Base-by-base conservation (phyloP, 2,329 filamentous ascomycete species). In the Chalaropsis thielavioides region DNA sequence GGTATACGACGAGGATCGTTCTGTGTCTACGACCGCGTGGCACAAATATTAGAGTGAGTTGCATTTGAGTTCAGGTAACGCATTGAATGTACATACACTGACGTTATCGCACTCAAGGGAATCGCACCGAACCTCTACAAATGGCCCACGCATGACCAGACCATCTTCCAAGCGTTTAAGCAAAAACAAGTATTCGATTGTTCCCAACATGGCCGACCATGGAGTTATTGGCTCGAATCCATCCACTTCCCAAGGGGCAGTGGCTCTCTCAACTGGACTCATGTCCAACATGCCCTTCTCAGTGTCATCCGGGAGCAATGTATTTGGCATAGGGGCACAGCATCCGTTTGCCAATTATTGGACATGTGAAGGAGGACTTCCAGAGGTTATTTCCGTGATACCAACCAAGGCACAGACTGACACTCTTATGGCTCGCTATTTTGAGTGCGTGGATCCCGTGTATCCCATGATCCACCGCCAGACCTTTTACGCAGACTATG, bases 301-400 rank as follows among this genome's bases (percentile, higher is more conserved):
- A 0, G 79, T 83, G 51, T 83, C 86, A 10, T 84, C 84, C 6
- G 85, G 86, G 1, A 89, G 86, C 64, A 90, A 89, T 69, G 86
- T 91, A 64, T 92, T 92, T 71, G 88, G 88, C n/a, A 84, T 90
- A 68, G 88, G 87, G 15, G 85, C 86, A 0, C 86, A 90, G 71
- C 87, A 90, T 71, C 88, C 87, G 0, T 91, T 91, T 72, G 85
- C 87, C 70, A 92, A 92, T 72, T 92, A 92, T 74, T 92, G 89
- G 89, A 92, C 88, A 2, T 89, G 86, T 70, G 82, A 86, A 67
- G 88, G 89, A 60, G 88, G 88, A 0, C 75, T 92, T 19, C 79
- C 83, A 8, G 89, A 92, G 74, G 87, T 91, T 6, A 84, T 91
- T 54, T 84, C 82, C 1, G 87, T 91, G 2, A 76, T 92, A 13